These are phyloP conservation scores for Ricinus communis DNA, from an alignment of 345 rosid genomes.

Conservation along the genomic window DNA sequence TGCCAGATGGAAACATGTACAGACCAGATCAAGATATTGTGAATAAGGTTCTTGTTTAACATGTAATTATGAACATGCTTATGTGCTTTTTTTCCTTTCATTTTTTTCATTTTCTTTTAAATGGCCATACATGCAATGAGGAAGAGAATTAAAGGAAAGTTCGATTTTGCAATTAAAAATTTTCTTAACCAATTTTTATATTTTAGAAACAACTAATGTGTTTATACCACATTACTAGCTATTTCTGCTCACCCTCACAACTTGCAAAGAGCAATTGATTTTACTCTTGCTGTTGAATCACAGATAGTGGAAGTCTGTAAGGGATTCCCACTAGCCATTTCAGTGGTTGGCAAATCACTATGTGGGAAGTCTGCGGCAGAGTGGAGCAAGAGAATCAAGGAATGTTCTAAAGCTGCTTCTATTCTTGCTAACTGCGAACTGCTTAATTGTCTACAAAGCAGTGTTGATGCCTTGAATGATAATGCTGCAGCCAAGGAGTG, in stretches of 20 bases:
- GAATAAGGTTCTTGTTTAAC: constrained; percentile 18
- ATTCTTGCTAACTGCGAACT: constrained; percentile 11
- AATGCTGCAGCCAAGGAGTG: constrained; percentile 19
- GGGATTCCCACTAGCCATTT: constrained; percentile 30
- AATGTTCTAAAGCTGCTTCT: constrained; percentile 18
- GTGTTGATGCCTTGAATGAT: constrained; percentile 28
- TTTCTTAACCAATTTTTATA: neutral
- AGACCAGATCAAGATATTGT: constrained; percentile 6
- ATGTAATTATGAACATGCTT: neutral
- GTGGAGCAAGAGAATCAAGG: constrained; percentile 20
- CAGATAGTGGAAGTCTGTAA: constrained; percentile 26
- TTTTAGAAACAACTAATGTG: constrained; percentile 1
- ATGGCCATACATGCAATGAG: neutral
- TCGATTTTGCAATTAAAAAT: neutral
- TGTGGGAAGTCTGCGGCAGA: constrained; percentile 16
- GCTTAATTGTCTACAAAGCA: constrained; percentile 25
- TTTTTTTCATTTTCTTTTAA: neutral
- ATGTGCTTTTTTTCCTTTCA: neutral
- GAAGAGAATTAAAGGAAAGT: neutral
- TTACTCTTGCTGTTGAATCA: constrained; percentile 2
- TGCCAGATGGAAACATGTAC: constrained; percentile 9
- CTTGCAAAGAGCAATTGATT: neutral
- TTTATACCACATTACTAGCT: neutral
- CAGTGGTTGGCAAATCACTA: constrained; percentile 25
- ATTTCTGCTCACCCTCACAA: neutral